Conservation (phyloP, 2,329 filamentous ascomycete species). For the Juglanconis oblonga region DNA sequence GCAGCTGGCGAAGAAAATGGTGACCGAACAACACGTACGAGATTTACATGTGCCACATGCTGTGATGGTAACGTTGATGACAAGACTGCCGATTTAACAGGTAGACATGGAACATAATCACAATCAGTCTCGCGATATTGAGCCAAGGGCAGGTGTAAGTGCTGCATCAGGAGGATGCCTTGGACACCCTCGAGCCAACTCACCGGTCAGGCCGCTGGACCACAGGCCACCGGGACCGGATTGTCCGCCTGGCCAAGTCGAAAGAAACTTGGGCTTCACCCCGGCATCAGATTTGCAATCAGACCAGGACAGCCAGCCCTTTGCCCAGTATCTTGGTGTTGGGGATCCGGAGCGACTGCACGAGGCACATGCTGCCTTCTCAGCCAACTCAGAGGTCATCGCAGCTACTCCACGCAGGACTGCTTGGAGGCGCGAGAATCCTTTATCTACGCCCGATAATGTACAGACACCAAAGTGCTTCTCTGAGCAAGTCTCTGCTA, state of each 20-base stretch:
- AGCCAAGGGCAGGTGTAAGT: not conserved
- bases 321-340: not conserved
- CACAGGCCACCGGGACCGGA: not conserved
- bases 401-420: slow-evolving; percentile 1
- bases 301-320: too few relatives aligned
- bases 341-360: not conserved
- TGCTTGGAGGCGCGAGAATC: not conserved
- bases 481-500: not conserved
- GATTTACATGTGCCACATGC: too few relatives aligned
- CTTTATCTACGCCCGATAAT: not conserved
- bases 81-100: not conserved
- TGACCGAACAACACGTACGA: too few relatives aligned
- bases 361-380: not conserved
- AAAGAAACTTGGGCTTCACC: not conserved
- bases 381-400: not conserved
- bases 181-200: not conserved
- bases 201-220: not conserved
- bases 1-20: not conserved
- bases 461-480: not conserved
- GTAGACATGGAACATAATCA: not conserved
- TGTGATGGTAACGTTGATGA: too few relatives aligned
- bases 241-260: not conserved
- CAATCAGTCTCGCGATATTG: not conserved
- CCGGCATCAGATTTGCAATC: not conserved
- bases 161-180: not conserved